A percentile compares a stretch with the other conserved stretches of the same genome.
phyloP scores from a whole-genome alignment of 164 flowering plant genomes.

The Magnolia officinalis region DNA sequence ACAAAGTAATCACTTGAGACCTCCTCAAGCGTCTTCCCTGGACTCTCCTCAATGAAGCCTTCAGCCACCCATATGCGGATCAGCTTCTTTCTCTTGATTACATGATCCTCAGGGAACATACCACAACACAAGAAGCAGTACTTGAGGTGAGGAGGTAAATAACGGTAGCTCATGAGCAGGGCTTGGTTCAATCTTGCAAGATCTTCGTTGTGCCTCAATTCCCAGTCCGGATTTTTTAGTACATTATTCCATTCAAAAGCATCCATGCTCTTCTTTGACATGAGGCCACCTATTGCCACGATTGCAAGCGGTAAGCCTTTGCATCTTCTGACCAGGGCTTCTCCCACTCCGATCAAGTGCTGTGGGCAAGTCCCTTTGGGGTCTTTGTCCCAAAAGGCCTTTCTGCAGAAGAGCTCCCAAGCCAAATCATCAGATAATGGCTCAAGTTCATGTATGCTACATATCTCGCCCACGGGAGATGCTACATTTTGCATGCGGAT shows the following conservation, averaged over 20 bases:
- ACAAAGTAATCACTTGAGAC: conserved; percentile 40
- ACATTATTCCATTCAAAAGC: conserved; percentile 3
- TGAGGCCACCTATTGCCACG: conserved; percentile 12
- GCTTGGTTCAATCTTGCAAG: conserved; percentile 2
- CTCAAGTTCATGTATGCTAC: background rate
- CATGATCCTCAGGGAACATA: conserved; percentile 32
- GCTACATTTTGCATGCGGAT: conserved; percentile 6
- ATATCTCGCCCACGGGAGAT: background rate
- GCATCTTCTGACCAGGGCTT: conserved; percentile 5
- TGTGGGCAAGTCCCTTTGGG: conserved; percentile 5
- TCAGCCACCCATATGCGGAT: conserved; percentile 55
- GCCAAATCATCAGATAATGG: background rate
- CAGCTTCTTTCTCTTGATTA: conserved; percentile 34
- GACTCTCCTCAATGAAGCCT: conserved; percentile 32
- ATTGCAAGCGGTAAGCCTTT: conserved; percentile 13
- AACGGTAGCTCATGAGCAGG: conserved; percentile 16
- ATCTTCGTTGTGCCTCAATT: conserved; percentile 2
- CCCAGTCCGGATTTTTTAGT: conserved; percentile 8
- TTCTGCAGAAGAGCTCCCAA: conserved; percentile 7
- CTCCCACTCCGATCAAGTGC: background rate
- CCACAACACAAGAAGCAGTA: conserved; percentile 44
- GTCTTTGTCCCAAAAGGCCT: background rate
- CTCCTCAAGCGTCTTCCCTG: conserved; percentile 37
- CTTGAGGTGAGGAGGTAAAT: conserved; percentile 37
- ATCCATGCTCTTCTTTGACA: conserved; percentile 2